A percentile compares a stretch with the other conserved stretches of the same genome.
phyloP scores from a whole-genome alignment of 2,329 filamentous ascomycete species.

The Diaporthe sp. region DNA sequence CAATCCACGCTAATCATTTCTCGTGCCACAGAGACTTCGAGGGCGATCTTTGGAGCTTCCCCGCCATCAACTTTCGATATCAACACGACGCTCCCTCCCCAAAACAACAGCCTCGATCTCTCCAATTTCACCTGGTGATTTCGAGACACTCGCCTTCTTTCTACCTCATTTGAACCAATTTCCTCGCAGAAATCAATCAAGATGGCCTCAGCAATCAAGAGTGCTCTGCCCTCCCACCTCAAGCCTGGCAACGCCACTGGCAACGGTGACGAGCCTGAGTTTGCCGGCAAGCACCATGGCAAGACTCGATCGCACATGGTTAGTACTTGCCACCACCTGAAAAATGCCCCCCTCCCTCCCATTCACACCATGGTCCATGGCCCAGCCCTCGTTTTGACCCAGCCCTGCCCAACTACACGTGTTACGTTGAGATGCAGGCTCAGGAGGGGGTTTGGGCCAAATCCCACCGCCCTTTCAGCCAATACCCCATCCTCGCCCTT shows the following conservation, averaged over 20 bases:
- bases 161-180: neutral
- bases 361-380: neutral
- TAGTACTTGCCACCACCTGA: conserved; percentile 58
- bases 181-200: conserved; percentile 47
- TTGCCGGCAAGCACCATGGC: conserved; percentile 80
- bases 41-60: conserved; percentile 32
- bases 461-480: conserved; percentile 17
- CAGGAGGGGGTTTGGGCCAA: neutral
- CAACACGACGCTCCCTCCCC: conserved; percentile 20
- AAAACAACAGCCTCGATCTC: conserved; percentile 5
- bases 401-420: no score
- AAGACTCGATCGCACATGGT: conserved; percentile 91
- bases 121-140: conserved; percentile 9
- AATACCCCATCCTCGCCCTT: neutral
- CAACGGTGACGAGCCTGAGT: conserved; percentile 61
- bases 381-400: neutral
- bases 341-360: neutral
- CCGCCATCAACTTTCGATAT: conserved; percentile 35
- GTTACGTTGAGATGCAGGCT: neutral
- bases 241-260: conserved; percentile 71
- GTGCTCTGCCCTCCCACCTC: conserved; percentile 86
- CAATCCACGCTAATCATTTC: conserved; percentile 38
- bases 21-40: conserved; percentile 34
- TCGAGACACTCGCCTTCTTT: neutral
- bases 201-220: conserved; percentile 81